A percentile compares a stretch with the other conserved stretches of the same genome.
Evolutionary conservation across 345 rosid species (phyloP).

Genomic region (Kernera saxatilis): DNA sequence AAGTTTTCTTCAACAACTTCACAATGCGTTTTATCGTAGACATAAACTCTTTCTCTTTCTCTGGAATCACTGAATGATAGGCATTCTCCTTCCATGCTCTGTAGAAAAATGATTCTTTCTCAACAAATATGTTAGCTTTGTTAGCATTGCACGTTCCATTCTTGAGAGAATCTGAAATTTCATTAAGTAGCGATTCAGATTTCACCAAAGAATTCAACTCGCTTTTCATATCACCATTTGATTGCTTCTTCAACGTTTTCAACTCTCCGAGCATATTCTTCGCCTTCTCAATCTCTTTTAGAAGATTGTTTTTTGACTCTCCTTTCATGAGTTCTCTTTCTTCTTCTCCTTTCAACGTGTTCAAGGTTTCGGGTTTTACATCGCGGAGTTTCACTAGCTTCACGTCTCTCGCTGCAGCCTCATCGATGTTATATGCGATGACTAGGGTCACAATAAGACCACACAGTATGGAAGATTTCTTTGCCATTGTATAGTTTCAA

Average conservation of each 20-base stretch:
- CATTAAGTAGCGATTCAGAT: slow-evolving; percentile 24
- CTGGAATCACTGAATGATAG: slow-evolving; percentile 16
- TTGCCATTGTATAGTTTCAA: slow-evolving; percentile 16
- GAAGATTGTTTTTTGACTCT: not conserved
- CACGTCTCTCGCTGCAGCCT: slow-evolving; percentile 25
- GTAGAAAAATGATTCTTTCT: slow-evolving; percentile 23
- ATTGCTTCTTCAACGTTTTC: slow-evolving; percentile 13
- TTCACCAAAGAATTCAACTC: slow-evolving; percentile 23
- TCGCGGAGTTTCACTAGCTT: slow-evolving; percentile 16
- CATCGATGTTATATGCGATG: slow-evolving; percentile 4
- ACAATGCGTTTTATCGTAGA: slow-evolving; percentile 17
- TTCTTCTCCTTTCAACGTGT: slow-evolving; percentile 16
- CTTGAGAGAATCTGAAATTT: slow-evolving; percentile 13
- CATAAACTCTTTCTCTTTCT: slow-evolving; percentile 33
- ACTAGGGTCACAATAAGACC: slow-evolving; percentile 2
- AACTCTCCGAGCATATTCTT: slow-evolving; percentile 21
- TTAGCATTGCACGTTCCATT: slow-evolving; percentile 11
- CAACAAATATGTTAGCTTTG: slow-evolving; percentile 15
- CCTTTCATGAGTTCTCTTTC: not conserved
- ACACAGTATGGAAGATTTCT: not conserved
- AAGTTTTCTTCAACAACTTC: slow-evolving; percentile 25
- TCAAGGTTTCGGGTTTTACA: slow-evolving; percentile 22
- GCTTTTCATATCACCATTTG: slow-evolving; percentile 17
- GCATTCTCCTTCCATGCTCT: slow-evolving; percentile 31
- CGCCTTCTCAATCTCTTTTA: slow-evolving; percentile 26